A percentile compares a stretch with the other conserved stretches of the same genome.
These are phyloP conservation scores for Aspergillus ellipticus DNA, from an alignment of 495 filamentous ascomycete genomes.

Conservation along the genomic window DNA sequence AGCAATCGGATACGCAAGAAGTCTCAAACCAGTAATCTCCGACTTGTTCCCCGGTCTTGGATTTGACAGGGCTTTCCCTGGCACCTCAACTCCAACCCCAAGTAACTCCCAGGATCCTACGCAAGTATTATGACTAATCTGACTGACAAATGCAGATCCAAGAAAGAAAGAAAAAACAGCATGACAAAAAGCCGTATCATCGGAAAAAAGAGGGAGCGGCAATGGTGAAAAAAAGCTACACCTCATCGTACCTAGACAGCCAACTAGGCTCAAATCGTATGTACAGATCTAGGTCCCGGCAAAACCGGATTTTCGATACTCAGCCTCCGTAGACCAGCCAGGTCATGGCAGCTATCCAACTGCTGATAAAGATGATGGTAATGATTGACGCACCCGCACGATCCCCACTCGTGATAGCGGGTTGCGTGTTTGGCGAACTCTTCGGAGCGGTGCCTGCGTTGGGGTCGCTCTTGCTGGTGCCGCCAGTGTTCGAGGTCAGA, in stretches of 20 bases:
- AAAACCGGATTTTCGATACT: neutral
- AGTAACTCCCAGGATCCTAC: neutral
- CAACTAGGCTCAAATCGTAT: neutral
- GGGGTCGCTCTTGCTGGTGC: slow-evolving; percentile 62
- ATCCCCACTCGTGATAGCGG: slow-evolving; percentile 52
- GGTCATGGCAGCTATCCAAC: slow-evolving; percentile 46
- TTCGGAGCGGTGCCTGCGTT: slow-evolving; percentile 46
- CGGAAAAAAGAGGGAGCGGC: neutral
- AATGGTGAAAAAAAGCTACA: neutral
- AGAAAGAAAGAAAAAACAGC: neutral
- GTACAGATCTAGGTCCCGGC: slow-evolving; percentile 7
- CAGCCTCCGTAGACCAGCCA: slow-evolving; percentile 41
- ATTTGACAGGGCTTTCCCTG: neutral
- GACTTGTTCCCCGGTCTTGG: neutral
- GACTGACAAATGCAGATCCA: too few relatives aligned
- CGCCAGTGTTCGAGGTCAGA: slow-evolving; percentile 55
- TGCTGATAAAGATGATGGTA: slow-evolving; percentile 54
- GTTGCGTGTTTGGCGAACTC: slow-evolving; percentile 20
- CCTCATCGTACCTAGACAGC: neutral
- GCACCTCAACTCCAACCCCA: neutral
- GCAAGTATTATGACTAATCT: too few relatives aligned
- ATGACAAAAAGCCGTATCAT: neutral
- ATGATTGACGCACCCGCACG: slow-evolving; percentile 62
- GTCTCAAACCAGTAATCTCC: neutral
- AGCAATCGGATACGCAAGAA: too few relatives aligned